Conservation (phyloP, 2,329 filamentous ascomycete genomes). For the Hypoxylon sp. region DNA sequence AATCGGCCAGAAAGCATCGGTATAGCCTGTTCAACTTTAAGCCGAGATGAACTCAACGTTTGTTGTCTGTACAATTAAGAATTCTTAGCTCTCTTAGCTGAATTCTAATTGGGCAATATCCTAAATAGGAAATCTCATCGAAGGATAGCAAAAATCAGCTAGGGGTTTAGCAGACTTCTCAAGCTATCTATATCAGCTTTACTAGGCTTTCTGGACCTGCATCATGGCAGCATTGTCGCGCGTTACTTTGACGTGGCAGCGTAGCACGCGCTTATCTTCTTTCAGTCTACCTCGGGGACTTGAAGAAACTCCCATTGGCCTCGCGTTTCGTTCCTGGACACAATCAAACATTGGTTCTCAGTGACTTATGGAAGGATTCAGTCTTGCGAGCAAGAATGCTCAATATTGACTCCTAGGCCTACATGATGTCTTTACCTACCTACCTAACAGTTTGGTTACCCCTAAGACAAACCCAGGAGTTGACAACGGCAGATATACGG, state of each 20-base stretch:
- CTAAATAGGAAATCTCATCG: conserved; percentile 17
- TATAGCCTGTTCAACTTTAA: conserved; percentile 12
- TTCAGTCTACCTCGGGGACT: conserved; percentile 8
- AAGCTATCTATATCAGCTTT: conserved; percentile 10
- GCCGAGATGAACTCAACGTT: conserved; percentile 2
- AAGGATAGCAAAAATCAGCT: conserved; percentile 7
- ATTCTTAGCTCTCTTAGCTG: too few species aligned
- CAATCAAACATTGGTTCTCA: conserved; percentile 11
- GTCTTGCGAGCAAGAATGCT: conserved; percentile 12
- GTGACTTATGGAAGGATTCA: conserved; percentile 4
- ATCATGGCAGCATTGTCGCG: conserved; percentile 18
- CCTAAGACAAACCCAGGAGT: conserved; percentile 1
- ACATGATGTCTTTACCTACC: not conserved
- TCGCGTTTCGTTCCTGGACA: conserved; percentile 23
- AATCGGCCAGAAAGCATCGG: conserved; percentile 13
- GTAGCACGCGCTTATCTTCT: conserved; percentile 19
- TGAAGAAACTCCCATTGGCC: not conserved
- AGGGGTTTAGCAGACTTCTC: conserved; percentile 4
- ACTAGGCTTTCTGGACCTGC: conserved; percentile 32
- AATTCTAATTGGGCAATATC: conserved; percentile 2
- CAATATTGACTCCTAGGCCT: conserved; percentile 7
- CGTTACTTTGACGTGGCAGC: conserved; percentile 37
- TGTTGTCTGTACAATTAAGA: too few species aligned
- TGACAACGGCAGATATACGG: conserved; percentile 17
- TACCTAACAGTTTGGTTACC: conserved; percentile 2